Base-by-base conservation (phyloP, 495 filamentous ascomycete species). In the Penicillium paradoxum region DNA sequence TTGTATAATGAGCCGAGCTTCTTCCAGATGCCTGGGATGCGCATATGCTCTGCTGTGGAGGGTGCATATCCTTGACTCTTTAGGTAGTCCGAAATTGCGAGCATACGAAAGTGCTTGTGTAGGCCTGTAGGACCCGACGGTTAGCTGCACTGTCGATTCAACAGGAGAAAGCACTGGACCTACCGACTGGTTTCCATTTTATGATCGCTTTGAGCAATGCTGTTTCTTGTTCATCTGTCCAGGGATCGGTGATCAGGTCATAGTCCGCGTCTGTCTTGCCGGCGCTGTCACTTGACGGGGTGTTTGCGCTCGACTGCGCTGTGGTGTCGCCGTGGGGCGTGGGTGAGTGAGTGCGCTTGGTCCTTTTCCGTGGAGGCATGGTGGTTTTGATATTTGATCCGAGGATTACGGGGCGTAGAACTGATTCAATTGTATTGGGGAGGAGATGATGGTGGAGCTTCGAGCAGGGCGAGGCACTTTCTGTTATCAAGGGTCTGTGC, bases 51-150 rank as follows among this genome's bases (percentile, higher is more conserved):
- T 47, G 83, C 79, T 14, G 72, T 65, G 0, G 67, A 59, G 1
- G 84, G 81, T 52, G 86, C 83, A 69, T 90, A 90, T 51, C 91
- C 91, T 66, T 96, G 90, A 59, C 87, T 90, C 55, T 86, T 85
- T 54, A 98, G 79, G 60, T 88, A 84, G 51, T 93, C 84, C 14
- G 88, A 86, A 29, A 98, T 90, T 3, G 89, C 83, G 51, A 97
- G 83, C 76, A 97, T 92, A 19, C 90, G 89, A 67, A 98, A 97
- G 71, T 97, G 91, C 70, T 95, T 97, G 74, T 98, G 92, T 76
- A 98, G 85, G 44, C 92, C 92, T 96, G 39, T 19, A 17, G 19
- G 30, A n/a, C 33, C 25, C 29, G 29, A 17, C 33, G 13, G 44
- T 24, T 39, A 37, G 13, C 15, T 10, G 27, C 13, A 29, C 18